Percentiles rank a stretch among this genome's conserved stretches.
Evolutionary conservation across 805 yeast species (phyloP).

Genomic region (Myxozyma kluyveri): DNA sequence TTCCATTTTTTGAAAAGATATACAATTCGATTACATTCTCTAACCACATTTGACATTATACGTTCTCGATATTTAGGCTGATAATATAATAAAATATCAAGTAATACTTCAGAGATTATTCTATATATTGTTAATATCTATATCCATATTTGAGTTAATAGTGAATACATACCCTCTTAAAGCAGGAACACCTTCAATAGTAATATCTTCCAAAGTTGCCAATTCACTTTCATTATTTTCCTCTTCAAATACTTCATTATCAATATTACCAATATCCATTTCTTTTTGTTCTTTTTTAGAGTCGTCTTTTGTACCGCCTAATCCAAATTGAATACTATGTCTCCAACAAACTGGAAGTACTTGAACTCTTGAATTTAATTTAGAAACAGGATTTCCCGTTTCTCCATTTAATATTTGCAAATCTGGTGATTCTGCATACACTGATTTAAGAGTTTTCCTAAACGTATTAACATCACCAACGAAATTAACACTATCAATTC

Average conservation of each 20-base stretch:
- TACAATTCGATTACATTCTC: conserved; percentile 63
- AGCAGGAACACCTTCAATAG: conserved; percentile 69
- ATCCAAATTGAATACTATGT: conserved; percentile 46
- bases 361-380: conserved; percentile 54
- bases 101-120: conserved; percentile 77
- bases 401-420: conserved; percentile 27
- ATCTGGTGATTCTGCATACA: conserved; percentile 26
- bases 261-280: conserved; percentile 30
- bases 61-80: conserved; percentile 65
- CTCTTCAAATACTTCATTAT: conserved; percentile 39
- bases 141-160: too few relatives aligned
- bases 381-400: conserved; percentile 5
- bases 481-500: conserved; percentile 78
- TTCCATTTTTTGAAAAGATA: conserved; percentile 56
- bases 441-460: conserved; percentile 29
- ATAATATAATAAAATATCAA: conserved; percentile 73
- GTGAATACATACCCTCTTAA: conserved; percentile 36
- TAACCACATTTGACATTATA: conserved; percentile 60
- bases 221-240: conserved; percentile 10
- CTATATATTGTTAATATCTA: conserved; percentile 44
- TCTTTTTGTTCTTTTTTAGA: conserved; percentile 4
- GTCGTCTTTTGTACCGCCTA: conserved; percentile 10
- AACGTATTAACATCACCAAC: conserved; percentile 49
- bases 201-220: conserved; percentile 65
- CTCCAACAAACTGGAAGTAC: conserved; percentile 93